Conservation (phyloP, 352 stramenopile species). For the Phytophthora rubi region DNA sequence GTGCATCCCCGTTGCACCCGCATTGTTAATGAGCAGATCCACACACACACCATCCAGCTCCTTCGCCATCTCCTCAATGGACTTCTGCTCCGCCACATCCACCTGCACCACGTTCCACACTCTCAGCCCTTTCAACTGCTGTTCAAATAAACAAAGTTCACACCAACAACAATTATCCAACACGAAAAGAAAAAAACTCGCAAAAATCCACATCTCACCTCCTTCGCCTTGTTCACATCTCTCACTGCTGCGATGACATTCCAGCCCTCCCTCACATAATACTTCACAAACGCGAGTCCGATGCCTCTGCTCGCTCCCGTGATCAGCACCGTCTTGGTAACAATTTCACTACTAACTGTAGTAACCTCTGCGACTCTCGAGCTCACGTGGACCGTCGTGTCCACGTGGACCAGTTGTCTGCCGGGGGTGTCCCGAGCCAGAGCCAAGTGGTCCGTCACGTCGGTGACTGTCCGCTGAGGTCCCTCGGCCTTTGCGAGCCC, state of each 20-base stretch:
- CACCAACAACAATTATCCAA: not conserved
- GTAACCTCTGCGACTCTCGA: not conserved
- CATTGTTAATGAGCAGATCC: conserved; percentile 74
- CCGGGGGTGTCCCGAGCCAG: conserved; percentile 11
- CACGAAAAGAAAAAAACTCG: not conserved
- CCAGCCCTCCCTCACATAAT: conserved; percentile 55
- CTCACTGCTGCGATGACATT: conserved; percentile 55
- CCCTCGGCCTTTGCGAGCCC: conserved; percentile 1
- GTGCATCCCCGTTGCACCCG: conserved; percentile 36
- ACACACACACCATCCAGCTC: conserved; percentile 47
- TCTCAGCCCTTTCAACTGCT: conserved; percentile 25
- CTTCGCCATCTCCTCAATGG: conserved; percentile 42
- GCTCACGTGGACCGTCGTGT: not conserved
- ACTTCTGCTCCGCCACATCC: conserved; percentile 36
- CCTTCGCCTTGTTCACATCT: conserved; percentile 19
- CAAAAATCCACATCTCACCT: not conserved
- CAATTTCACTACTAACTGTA: not conserved
- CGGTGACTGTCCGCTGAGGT: conserved; percentile 18
- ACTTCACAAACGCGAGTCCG: conserved; percentile 48
- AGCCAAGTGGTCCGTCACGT: conserved; percentile 30
- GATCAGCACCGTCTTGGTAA: conserved; percentile 52
- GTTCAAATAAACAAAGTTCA: not conserved
- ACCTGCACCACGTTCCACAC: conserved; percentile 33
- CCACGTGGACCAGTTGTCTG: conserved; percentile 5
- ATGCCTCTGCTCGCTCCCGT: conserved; percentile 53